phyloP scores from a whole-genome alignment of 805 yeast species.

The Kluyveromyces aestuarii region DNA sequence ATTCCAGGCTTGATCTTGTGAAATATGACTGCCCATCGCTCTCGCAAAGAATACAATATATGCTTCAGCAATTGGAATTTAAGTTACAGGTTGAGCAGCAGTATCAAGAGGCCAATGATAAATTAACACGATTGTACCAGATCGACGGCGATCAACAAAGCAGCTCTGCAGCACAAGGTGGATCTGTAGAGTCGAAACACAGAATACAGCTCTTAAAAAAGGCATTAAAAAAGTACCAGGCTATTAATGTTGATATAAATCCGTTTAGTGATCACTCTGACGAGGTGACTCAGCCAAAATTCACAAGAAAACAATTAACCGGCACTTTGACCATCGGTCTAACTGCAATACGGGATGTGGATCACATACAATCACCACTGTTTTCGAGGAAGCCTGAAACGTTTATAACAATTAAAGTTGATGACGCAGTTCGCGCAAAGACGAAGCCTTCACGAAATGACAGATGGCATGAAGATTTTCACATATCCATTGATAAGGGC shows the following conservation, averaged over 20 bases:
- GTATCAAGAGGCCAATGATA: slow-evolving; percentile 86
- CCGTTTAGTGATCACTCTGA: slow-evolving; percentile 54
- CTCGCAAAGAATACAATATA: slow-evolving; percentile 89
- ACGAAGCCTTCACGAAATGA: slow-evolving; percentile 71
- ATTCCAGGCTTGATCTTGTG: slow-evolving; percentile 68
- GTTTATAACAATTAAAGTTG: slow-evolving; percentile 68
- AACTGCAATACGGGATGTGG: slow-evolving; percentile 76
- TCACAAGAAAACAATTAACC: slow-evolving; percentile 72
- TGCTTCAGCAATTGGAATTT: slow-evolving; percentile 91
- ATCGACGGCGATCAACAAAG: slow-evolving; percentile 85
- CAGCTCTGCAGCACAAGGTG: slow-evolving; percentile 83
- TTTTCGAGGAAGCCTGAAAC: slow-evolving; percentile 75
- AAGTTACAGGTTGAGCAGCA: slow-evolving; percentile 91
- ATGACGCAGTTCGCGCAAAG: slow-evolving; percentile 74
- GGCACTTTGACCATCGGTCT: slow-evolving; percentile 73
- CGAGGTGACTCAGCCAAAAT: slow-evolving; percentile 59
- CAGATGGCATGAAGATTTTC: slow-evolving; percentile 74
- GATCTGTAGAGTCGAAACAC: slow-evolving; percentile 73
- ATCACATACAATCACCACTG: slow-evolving; percentile 82
- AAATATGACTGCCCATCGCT: slow-evolving; percentile 91
- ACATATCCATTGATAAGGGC: slow-evolving; percentile 76
- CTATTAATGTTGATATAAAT: slow-evolving; percentile 63
- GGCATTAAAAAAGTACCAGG: slow-evolving; percentile 79
- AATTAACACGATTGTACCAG: slow-evolving; percentile 74
- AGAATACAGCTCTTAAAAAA: slow-evolving; percentile 77